phyloP scores from a whole-genome alignment of 2,329 filamentous ascomycete species.

The Aaosphaeria arxii region DNA sequence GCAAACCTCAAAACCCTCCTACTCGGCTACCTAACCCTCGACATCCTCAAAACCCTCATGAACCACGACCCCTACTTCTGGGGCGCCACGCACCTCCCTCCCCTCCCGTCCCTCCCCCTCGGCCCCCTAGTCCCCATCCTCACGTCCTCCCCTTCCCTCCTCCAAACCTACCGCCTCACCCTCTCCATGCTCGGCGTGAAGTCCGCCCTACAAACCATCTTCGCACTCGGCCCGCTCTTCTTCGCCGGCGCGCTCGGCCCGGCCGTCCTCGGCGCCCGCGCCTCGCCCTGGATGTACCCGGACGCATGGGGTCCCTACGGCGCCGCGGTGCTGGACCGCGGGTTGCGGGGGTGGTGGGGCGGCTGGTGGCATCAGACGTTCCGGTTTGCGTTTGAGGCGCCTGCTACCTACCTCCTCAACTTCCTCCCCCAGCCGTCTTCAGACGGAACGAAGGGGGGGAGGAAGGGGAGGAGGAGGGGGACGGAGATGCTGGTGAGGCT shows the following conservation, averaged over 20 bases:
- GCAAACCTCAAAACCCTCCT: conserved; percentile 43
- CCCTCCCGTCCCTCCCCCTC: conserved; percentile 43
- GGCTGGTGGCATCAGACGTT: conserved; percentile 91
- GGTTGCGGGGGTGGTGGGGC: conserved; percentile 80
- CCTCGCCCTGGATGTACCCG: conserved; percentile 61
- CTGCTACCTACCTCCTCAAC: conserved; percentile 48
- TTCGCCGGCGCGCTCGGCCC: conserved; percentile 59
- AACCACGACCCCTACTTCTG: conserved; percentile 78
- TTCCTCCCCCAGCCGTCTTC: no score
- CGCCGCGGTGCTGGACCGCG: conserved; percentile 59
- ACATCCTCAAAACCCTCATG: conserved; percentile 66
- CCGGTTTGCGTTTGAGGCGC: conserved; percentile 67
- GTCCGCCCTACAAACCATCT: conserved; percentile 59
- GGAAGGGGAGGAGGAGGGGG: conserved; percentile 14
- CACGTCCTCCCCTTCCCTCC: conserved; percentile 42
- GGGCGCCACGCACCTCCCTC: conserved; percentile 45
- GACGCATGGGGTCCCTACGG: conserved; percentile 53
- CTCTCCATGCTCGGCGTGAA: conserved; percentile 58
- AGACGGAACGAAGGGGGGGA: not conserved
- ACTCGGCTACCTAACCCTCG: conserved; percentile 64
- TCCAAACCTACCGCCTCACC: conserved; percentile 56
- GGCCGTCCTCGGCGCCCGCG: conserved; percentile 57
- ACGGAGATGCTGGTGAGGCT: conserved; percentile 43
- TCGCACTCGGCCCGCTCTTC: conserved; percentile 59
- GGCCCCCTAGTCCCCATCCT: conserved; percentile 22